A percentile compares a stretch with the other conserved stretches of the same genome.
Evolutionary conservation across 306 rosid genomes (phyloP).

Genomic region (Urtica urens): DNA sequence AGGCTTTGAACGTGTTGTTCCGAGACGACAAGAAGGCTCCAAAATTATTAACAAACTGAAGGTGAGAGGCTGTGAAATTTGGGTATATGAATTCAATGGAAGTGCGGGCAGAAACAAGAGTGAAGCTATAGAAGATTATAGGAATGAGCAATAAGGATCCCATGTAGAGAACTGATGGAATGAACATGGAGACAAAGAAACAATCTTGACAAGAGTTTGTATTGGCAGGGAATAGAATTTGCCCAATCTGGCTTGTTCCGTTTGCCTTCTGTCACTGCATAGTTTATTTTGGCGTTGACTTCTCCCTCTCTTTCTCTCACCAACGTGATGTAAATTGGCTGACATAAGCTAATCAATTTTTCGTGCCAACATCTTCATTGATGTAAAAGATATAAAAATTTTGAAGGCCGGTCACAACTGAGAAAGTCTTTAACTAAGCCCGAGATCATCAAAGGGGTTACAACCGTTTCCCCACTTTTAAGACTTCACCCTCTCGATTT

Average conservation of each 20-base stretch:
- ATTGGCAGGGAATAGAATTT: slow-evolving; percentile 17
- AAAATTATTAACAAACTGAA: slow-evolving; percentile 23
- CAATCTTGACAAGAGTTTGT: slow-evolving; percentile 3
- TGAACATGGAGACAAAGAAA: slow-evolving; percentile 11
- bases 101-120: slow-evolving; percentile 26
- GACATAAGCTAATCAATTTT: slow-evolving; percentile 23
- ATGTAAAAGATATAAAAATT: slow-evolving; percentile 18
- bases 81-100: slow-evolving; percentile 37
- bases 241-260: slow-evolving; percentile 24
- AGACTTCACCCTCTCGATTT: slow-evolving; percentile 5
- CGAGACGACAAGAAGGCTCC: slow-evolving; percentile 63
- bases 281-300: slow-evolving; percentile 41
- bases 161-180: slow-evolving; percentile 42
- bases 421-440: slow-evolving; percentile 7
- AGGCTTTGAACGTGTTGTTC: slow-evolving; percentile 50
- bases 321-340: slow-evolving; percentile 27
- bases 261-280: slow-evolving; percentile 13
- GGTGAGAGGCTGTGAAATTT: slow-evolving; percentile 47
- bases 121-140: slow-evolving; percentile 19
- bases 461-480: background rate
- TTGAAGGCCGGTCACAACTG: slow-evolving; percentile 9
- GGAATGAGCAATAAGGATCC: slow-evolving; percentile 27
- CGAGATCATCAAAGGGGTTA: slow-evolving; percentile 5
- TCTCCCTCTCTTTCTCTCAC: slow-evolving; percentile 17
- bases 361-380: slow-evolving; percentile 20